Evolutionary conservation across 495 filamentous ascomycete genomes (phyloP), one percentile per base, ranked within the genome.

Genomic region (Xylaria castorea): DNA sequence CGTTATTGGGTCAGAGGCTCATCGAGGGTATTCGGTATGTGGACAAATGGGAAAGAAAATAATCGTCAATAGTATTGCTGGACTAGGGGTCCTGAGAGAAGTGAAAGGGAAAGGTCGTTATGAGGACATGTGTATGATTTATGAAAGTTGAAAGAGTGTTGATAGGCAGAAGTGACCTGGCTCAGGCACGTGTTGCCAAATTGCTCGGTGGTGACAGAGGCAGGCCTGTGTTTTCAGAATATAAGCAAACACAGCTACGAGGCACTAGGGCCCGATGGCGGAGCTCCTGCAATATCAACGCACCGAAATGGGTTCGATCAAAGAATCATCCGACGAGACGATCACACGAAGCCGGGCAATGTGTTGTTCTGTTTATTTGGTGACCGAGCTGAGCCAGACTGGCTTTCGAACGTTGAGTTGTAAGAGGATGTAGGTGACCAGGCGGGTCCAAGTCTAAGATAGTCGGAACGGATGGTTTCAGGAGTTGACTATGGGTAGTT

Each of bases 1-100:
- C 85, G 85, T 89, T 85, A 74, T 85, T 65, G 81, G 82, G 81
- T 91, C 87, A 87, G 85, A 88, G 83, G 85, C 85, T 92, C 91
- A 91, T 93, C 82, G 81, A 84, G 84, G 87, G 84, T 86, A 85
- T 87, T 81, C 71, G 75, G 83, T 86, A 85, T 83, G 79, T 80
- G 75, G 79, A 90, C 86, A 89, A 89, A 87, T 51, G 82, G 84
- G 86, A 85, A 86, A 79, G 77, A 61, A 73, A 81, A 85, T 81
- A 84, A 84, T 83, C 81, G 82, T 84, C 83, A 83, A 82, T 76
- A 77, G 81, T 66, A 51, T 75, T 76, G 81, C 71, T 77, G 82
- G 85, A 85, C 86, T 81, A 63, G 74, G 67, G 79, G 85, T 83
- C 82, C 83, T 79, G 78, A 85, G 81, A 84, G 85, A 83, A 81